Conservation (phyloP, 352 stramenopile genomes). For the Saprolegnia diclina region DNA sequence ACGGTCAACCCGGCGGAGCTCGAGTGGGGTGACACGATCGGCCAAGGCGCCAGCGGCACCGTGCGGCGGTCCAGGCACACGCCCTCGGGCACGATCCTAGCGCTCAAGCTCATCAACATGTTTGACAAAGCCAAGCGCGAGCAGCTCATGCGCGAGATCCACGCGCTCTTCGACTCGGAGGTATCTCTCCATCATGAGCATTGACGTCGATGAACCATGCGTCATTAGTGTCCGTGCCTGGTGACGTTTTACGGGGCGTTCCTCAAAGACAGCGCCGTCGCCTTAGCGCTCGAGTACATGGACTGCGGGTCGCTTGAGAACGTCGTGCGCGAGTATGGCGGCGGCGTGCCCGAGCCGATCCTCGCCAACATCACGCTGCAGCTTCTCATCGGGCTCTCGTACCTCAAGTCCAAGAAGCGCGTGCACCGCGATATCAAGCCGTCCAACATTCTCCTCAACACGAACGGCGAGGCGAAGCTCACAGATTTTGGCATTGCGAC, state of each 20-base stretch:
- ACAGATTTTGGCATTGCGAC: slow-evolving; percentile 95
- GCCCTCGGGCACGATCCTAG: slow-evolving; percentile 69
- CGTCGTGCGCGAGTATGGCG: slow-evolving; percentile 66
- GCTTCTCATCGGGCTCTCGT: slow-evolving; percentile 89
- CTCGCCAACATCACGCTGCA: slow-evolving; percentile 91
- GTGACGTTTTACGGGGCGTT: slow-evolving; percentile 90
- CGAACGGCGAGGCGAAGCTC: slow-evolving; percentile 89
- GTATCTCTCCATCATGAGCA: too few relatives aligned
- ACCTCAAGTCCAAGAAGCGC: slow-evolving; percentile 89
- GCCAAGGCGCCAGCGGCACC: slow-evolving; percentile 58
- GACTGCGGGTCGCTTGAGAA: slow-evolving; percentile 88
- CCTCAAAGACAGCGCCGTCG: slow-evolving; percentile 81
- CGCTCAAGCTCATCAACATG: slow-evolving; percentile 87
- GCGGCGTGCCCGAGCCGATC: slow-evolving; percentile 78
- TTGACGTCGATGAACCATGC: too few relatives aligned
- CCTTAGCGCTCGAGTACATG: slow-evolving; percentile 92
- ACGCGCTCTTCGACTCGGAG: slow-evolving; percentile 76
- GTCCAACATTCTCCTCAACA: slow-evolving; percentile 93
- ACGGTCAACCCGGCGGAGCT: slow-evolving; percentile 70
- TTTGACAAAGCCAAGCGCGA: slow-evolving; percentile 79
- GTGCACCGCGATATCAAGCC: slow-evolving; percentile 97
- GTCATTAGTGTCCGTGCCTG: slow-evolving; percentile 66
- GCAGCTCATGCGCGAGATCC: slow-evolving; percentile 87
- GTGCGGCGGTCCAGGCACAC: slow-evolving; percentile 61
- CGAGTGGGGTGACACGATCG: slow-evolving; percentile 74